Base-by-base conservation (phyloP, 1,284 basidiomycete species). In the Flammula alnicola region DNA sequence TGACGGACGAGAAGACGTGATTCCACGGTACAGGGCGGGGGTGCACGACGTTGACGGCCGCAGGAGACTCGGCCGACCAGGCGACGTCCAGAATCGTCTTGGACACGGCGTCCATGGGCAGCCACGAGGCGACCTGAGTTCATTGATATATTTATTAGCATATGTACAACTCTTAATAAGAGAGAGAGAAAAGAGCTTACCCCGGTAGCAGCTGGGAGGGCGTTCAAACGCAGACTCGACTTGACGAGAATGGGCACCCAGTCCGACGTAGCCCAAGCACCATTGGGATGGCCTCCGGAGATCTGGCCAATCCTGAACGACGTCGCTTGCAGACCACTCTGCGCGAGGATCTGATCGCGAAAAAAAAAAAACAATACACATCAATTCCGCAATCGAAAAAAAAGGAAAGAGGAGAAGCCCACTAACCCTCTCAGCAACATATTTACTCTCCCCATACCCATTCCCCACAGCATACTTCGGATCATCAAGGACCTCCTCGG, bases 251-350 rank as follows among this genome's bases (percentile, higher is more conserved):
- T n/a, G n/a, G n/a, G n/a, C n/a, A n/a, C n/a, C n/a, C n/a, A n/a
- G n/a, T n/a, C n/a, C n/a, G n/a, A n/a, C n/a, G n/a, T n/a, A n/a
- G 68, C 70, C 77, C 78, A 78, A n/a, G 61, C 62, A 1, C 77
- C 76, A 47, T 66, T 69, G 4, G 54, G 54, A 5, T 44, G 38
- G 11, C 65, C 63, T 3, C 76, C 74, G 20, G 63, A 66, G 12
- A 79, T 55, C 54, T 78, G 76, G 2, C 75, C 76, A 22, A 77
- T 66, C 8, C 76, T 67, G 5, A 75, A 62, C 8, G 68, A 62
- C 4, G 62, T 60, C 2, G 54, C 48, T 12, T 56, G 53, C 5
- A 69, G 39, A 4, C 64, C 63, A 43, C 63, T 65, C 20, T 56
- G 52, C 7, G 55, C 59, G 3, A 70, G 37, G 38, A 67, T 49